These are phyloP conservation scores for Phragmites australis DNA, from an alignment of 176 grass and related monocot species.

Conservation along the genomic window DNA sequence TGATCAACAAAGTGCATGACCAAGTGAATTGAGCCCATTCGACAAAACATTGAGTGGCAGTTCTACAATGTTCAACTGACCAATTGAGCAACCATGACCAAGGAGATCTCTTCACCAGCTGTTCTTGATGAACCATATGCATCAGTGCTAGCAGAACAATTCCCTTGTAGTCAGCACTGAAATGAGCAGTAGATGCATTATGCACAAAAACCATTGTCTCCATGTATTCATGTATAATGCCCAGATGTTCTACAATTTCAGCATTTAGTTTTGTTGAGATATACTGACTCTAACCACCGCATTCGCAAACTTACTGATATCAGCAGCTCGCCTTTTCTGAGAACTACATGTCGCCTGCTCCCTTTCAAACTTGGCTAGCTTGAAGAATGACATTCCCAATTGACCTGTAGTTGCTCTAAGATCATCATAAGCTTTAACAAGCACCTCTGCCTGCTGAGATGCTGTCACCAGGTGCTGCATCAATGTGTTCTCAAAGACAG, in stretches of 20 bases:
- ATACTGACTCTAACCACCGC: constrained; percentile 70
- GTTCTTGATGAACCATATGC: too few species aligned
- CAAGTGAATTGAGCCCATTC: too few species aligned
- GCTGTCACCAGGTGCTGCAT: constrained; percentile 66
- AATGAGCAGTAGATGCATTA: constrained; percentile 74
- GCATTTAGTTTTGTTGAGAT: constrained; percentile 65
- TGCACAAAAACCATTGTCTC: constrained; percentile 66
- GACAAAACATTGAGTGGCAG: too few species aligned
- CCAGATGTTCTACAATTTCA: constrained; percentile 71
- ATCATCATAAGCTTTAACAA: constrained; percentile 75
- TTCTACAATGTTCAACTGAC: too few species aligned
- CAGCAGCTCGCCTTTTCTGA: constrained; percentile 58
- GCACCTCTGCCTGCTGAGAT: constrained; percentile 69
- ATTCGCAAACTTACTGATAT: constrained; percentile 68
- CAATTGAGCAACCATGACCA: too few species aligned
- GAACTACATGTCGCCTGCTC: constrained; percentile 52
- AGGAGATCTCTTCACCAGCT: too few species aligned
- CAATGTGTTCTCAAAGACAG: constrained; percentile 70
- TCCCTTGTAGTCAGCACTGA: too few species aligned
- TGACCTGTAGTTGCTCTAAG: constrained; percentile 64
- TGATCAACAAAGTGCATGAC: too few species aligned
- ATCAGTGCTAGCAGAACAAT: too few species aligned
- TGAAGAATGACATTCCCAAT: constrained; percentile 80
- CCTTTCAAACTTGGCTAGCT: constrained; percentile 79
- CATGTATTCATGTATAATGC: constrained; percentile 73